phyloP scores from a whole-genome alignment of 495 filamentous ascomycete species.

The Venustampulla echinocandica region DNA sequence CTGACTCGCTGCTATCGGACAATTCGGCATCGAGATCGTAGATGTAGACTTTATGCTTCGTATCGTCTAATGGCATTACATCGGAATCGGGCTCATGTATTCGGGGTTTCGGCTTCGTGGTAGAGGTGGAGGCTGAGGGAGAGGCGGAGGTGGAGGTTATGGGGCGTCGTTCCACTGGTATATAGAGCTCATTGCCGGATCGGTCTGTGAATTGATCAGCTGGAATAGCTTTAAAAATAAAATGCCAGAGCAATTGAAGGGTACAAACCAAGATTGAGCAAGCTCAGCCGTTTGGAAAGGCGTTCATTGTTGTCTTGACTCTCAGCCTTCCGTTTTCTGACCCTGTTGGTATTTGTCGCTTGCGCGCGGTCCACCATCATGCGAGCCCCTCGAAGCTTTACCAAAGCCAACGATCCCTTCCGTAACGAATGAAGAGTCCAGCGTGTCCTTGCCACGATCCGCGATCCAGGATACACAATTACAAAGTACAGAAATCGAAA shows the following conservation, averaged over 20 bases:
- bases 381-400: constrained; percentile 1
- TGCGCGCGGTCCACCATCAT: constrained; percentile 28
- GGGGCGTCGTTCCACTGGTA: constrained; percentile 41
- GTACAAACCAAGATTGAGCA: constrained; percentile 69
- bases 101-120: constrained; percentile 1
- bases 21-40: constrained; percentile 84
- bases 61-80: constrained; percentile 80
- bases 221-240: background rate
- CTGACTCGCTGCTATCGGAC: constrained; percentile 44
- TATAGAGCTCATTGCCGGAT: constrained; percentile 47
- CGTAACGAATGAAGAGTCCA: background rate
- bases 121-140: constrained; percentile 4
- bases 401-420: constrained; percentile 2
- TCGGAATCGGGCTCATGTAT: constrained; percentile 37
- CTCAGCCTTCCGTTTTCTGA: constrained; percentile 46
- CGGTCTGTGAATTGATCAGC: constrained; percentile 32
- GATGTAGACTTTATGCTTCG: constrained; percentile 80
- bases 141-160: too few relatives aligned
- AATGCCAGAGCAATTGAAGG: background rate
- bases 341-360: constrained; percentile 23
- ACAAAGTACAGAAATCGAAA: too few relatives aligned
- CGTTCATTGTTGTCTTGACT: constrained; percentile 45
- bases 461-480: background rate
- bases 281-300: constrained; percentile 69
- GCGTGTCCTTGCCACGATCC: background rate